Percentiles rank a stretch among this genome's conserved stretches.
phyloP scores from a whole-genome alignment of 805 yeast genomes.

The Wickerhamiella vanderwaltii region DNA sequence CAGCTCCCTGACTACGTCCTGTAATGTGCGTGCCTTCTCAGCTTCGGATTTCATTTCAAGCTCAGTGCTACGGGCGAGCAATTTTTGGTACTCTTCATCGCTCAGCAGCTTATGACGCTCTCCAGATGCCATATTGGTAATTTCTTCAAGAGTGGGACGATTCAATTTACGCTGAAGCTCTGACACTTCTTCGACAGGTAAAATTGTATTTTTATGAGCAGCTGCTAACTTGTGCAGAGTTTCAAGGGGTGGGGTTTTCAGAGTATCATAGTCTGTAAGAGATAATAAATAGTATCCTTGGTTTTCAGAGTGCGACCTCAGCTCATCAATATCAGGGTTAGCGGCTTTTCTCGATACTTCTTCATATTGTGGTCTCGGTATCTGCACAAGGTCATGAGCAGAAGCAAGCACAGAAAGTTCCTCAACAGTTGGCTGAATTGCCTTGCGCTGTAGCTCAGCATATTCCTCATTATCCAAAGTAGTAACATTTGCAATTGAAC shows the following conservation, averaged over 20 bases:
- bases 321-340: conserved; percentile 1
- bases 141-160: conserved; percentile 45
- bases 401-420: conserved; percentile 2
- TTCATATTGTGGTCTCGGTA: conserved; percentile 17
- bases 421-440: conserved; percentile 6
- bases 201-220: background rate
- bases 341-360: conserved; percentile 11
- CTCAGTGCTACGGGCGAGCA: conserved; percentile 3
- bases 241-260: conserved; percentile 6
- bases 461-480: conserved; percentile 18
- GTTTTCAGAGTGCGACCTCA: background rate
- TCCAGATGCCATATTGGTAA: conserved; percentile 18
- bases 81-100: background rate
- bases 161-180: conserved; percentile 3
- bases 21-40: conserved; percentile 3
- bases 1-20: conserved; percentile 4
- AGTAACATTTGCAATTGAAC: conserved; percentile 7
- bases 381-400: conserved; percentile 9
- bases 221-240: conserved; percentile 4
- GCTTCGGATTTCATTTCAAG: conserved; percentile 7
- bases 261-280: background rate
- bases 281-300: background rate
- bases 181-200: conserved; percentile 2
- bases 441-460: conserved; percentile 15
- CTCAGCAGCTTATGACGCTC: conserved; percentile 11